phyloP scores from a whole-genome alignment of 768 basidiomycete genomes.

The Calvatia gigantea region DNA sequence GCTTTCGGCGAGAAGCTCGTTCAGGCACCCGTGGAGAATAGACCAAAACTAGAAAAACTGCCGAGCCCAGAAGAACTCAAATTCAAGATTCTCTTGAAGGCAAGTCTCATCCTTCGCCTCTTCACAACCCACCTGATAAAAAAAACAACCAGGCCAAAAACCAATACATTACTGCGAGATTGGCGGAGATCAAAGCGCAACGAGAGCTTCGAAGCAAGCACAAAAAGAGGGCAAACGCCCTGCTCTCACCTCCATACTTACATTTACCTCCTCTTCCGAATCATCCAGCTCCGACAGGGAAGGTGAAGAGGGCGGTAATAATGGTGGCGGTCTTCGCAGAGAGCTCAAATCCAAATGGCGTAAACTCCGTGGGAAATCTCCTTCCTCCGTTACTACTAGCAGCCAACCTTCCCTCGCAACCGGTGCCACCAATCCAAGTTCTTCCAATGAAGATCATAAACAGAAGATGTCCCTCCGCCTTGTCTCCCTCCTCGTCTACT shows the following conservation, averaged over 20 bases:
- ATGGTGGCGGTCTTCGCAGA: slow-evolving; percentile 12
- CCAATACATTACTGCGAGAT: slow-evolving; percentile 73
- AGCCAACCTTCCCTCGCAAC: slow-evolving; percentile 44
- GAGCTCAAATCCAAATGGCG: slow-evolving; percentile 24
- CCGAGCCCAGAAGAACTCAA: slow-evolving; percentile 87
- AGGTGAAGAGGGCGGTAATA: slow-evolving; percentile 13
- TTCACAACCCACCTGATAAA: not conserved
- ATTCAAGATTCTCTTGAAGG: slow-evolving; percentile 82
- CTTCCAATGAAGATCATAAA: slow-evolving; percentile 33
- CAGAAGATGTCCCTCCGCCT: slow-evolving; percentile 74
- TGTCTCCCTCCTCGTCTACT: slow-evolving; percentile 78
- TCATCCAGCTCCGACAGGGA: slow-evolving; percentile 15
- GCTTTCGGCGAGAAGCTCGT: slow-evolving; percentile 41
- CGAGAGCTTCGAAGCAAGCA: slow-evolving; percentile 62
- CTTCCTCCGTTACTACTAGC: slow-evolving; percentile 57
- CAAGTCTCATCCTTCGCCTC: slow-evolving; percentile 22
- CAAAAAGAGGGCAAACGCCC: slow-evolving; percentile 61
- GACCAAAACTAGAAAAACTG: slow-evolving; percentile 45
- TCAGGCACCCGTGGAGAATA: slow-evolving; percentile 37
- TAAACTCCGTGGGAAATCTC: slow-evolving; percentile 20
- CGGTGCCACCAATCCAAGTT: slow-evolving; percentile 15
- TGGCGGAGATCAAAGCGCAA: slow-evolving; percentile 62
- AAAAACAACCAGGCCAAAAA: slow-evolving; percentile 60
- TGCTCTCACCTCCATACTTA: slow-evolving; percentile 12
- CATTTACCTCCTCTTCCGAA: slow-evolving; percentile 15